Percentiles rank a stretch among this genome's conserved stretches.
These are phyloP conservation scores for Solanum appendiculatum DNA, from an alignment of 257 asterid species.

Conservation along the genomic window DNA sequence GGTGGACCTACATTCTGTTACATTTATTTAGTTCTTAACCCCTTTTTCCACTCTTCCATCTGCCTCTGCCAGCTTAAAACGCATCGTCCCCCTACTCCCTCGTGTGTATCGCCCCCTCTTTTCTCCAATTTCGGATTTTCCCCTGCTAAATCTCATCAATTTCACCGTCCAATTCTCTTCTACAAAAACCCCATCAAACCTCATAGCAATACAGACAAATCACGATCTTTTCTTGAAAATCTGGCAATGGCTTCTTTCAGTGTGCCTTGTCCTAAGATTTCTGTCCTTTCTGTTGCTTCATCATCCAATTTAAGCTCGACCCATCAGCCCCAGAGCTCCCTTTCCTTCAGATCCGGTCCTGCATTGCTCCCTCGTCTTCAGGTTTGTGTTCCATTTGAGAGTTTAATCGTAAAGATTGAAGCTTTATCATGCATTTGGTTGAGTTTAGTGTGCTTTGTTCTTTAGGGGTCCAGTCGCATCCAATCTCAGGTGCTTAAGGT, in stretches of 20 bases:
- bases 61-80: background rate
- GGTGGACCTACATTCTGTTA: background rate
- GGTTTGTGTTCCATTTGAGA: background rate
- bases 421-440: background rate
- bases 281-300: slow-evolving; percentile 24
- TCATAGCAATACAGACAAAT: background rate
- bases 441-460: background rate
- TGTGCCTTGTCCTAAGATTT: slow-evolving; percentile 34
- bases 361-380: slow-evolving; percentile 7
- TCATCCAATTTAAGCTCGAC: slow-evolving; percentile 6
- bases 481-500: slow-evolving; percentile 30
- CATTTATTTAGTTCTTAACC: background rate
- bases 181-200: slow-evolving; percentile 4
- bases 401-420: background rate
- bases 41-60: background rate
- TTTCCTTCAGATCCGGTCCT: slow-evolving; percentile 28
- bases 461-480: slow-evolving; percentile 19
- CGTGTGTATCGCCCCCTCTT: slow-evolving; percentile 33
- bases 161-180: slow-evolving; percentile 26
- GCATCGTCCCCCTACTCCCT: slow-evolving; percentile 16
- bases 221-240: background rate
- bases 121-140: background rate
- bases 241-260: slow-evolving; percentile 42
- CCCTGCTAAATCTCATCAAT: slow-evolving; percentile 2
- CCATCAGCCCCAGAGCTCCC: slow-evolving; percentile 7